phyloP scores from a whole-genome alignment of 2,329 filamentous ascomycete species.

The Fusarium sp. region DNA sequence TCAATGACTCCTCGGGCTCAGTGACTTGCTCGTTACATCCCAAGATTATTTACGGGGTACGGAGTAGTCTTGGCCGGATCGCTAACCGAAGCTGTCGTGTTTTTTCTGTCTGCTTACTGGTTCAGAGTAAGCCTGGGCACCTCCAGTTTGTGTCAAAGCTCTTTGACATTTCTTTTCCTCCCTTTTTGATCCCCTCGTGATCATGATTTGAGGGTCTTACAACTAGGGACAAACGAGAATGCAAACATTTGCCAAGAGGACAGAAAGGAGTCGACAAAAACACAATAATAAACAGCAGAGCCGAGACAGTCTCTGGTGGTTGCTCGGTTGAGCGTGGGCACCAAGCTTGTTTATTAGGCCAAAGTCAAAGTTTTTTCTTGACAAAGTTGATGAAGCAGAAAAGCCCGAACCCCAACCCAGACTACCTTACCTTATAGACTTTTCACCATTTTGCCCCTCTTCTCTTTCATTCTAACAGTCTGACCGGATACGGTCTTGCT shows the following conservation, averaged over 20 bases:
- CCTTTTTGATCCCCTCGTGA: slow-evolving; percentile 19
- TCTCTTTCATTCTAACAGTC: neutral
- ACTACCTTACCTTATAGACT: slow-evolving; percentile 30
- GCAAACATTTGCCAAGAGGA: slow-evolving; percentile 11
- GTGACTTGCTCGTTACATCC: slow-evolving; percentile 11
- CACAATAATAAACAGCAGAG: slow-evolving; percentile 1
- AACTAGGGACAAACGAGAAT: slow-evolving; percentile 11
- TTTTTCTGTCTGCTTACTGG: slow-evolving; percentile 23
- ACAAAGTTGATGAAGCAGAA: slow-evolving; percentile 9
- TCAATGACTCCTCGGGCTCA: slow-evolving; percentile 27
- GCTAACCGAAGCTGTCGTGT: slow-evolving; percentile 18
- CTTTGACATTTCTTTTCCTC: slow-evolving; percentile 13
- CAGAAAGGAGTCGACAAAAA: slow-evolving; percentile 13
- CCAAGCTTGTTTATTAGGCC: slow-evolving; percentile 24
- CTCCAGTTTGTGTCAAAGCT: slow-evolving; percentile 11
- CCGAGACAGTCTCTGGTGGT: slow-evolving; percentile 2
- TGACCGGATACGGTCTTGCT: slow-evolving; percentile 20
- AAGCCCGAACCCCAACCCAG: slow-evolving; percentile 21
- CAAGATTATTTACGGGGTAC: slow-evolving; percentile 13
- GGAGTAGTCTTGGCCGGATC: slow-evolving; percentile 22
- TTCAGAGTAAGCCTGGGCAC: slow-evolving; percentile 7
- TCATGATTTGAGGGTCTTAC: slow-evolving; percentile 14
- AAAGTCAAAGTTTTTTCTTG: slow-evolving; percentile 15
- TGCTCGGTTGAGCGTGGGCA: slow-evolving; percentile 6
- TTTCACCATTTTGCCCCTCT: slow-evolving; percentile 28